phyloP scores from a whole-genome alignment of 1,284 basidiomycete species.

The Jaminaea rosea region DNA sequence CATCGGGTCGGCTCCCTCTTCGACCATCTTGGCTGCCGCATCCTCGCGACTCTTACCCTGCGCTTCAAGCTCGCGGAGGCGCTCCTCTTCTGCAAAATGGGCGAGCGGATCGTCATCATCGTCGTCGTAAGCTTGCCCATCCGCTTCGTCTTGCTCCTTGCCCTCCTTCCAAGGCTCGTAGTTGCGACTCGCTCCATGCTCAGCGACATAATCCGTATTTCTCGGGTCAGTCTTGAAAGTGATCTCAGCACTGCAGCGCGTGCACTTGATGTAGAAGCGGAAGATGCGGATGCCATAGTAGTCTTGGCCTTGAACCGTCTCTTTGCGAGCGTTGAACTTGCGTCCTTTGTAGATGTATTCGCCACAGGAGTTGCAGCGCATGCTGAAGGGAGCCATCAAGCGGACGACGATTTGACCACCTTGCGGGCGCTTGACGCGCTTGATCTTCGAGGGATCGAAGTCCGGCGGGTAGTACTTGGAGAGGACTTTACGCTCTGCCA shows the following conservation, averaged over 20 bases:
- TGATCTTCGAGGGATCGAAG: slow-evolving; percentile 95
- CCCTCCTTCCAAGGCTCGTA: slow-evolving; percentile 41
- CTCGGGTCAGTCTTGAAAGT: slow-evolving; percentile 99
- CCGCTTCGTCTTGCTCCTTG: slow-evolving; percentile 1
- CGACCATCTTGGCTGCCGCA: slow-evolving; percentile 48
- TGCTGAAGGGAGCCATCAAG: slow-evolving; percentile 97
- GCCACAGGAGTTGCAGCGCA: slow-evolving; percentile 74
- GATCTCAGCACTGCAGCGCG: slow-evolving; percentile 71
- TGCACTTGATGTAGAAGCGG: slow-evolving; percentile 46
- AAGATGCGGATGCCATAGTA: slow-evolving; percentile 96
- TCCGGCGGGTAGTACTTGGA: slow-evolving; percentile 57
- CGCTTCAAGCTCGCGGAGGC: slow-evolving; percentile 16
- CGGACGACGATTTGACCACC: slow-evolving; percentile 92
- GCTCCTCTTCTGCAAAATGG: slow-evolving; percentile 16
- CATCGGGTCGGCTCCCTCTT: slow-evolving; percentile 66
- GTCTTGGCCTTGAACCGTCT: slow-evolving; percentile 90
- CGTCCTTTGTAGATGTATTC: slow-evolving; percentile 93
- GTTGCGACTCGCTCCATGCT: slow-evolving; percentile 42
- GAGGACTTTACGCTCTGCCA: slow-evolving; percentile 49
- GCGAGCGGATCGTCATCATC: slow-evolving; percentile 16
- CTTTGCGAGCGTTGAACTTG: slow-evolving; percentile 98
- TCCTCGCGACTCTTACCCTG: background rate
- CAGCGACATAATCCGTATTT: slow-evolving; percentile 50
- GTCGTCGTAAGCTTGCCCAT: background rate
- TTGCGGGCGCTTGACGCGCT: slow-evolving; percentile 74